Conservation (phyloP, 768 basidiomycete species). For the Suillus alpinus region DNA sequence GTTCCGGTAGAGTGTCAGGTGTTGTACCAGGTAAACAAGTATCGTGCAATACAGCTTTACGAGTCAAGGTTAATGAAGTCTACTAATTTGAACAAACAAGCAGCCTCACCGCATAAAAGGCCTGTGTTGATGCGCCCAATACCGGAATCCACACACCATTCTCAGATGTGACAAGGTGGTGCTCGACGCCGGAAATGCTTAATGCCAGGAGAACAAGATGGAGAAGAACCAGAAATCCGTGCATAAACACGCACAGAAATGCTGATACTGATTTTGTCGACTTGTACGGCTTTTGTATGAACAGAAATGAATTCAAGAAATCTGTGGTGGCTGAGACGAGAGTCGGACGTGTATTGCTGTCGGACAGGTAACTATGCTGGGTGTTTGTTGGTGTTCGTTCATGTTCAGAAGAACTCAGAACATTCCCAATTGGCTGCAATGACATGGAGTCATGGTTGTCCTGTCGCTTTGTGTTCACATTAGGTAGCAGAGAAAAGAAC, state of each 20-base stretch:
- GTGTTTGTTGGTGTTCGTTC: not conserved
- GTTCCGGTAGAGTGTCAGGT: constrained; percentile 8
- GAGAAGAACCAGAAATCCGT: constrained; percentile 8
- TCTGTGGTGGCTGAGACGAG: not conserved
- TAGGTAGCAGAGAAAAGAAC: not conserved
- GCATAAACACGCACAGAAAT: not conserved
- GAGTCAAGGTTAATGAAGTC: not conserved
- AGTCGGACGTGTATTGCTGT: not conserved
- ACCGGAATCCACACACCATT: not conserved
- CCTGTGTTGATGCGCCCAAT: constrained; percentile 1
- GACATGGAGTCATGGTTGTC: not conserved
- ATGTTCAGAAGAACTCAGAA: not conserved
- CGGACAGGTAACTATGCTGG: not conserved
- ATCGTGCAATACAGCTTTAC: constrained; percentile 11
- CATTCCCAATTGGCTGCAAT: not conserved
- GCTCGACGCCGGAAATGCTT: not conserved
- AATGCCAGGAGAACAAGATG: constrained; percentile 8
- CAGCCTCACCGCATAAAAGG: constrained; percentile 6
- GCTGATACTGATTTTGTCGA: not conserved
- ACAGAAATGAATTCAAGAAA: not conserved
- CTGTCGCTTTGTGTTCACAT: not conserved
- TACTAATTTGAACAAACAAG: not conserved
- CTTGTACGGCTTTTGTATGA: not conserved
- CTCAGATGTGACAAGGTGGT: not conserved
- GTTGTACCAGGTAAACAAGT: constrained; percentile 12